Conservation (phyloP, 495 filamentous ascomycete species). For the Cladorrhinum samala region DNA sequence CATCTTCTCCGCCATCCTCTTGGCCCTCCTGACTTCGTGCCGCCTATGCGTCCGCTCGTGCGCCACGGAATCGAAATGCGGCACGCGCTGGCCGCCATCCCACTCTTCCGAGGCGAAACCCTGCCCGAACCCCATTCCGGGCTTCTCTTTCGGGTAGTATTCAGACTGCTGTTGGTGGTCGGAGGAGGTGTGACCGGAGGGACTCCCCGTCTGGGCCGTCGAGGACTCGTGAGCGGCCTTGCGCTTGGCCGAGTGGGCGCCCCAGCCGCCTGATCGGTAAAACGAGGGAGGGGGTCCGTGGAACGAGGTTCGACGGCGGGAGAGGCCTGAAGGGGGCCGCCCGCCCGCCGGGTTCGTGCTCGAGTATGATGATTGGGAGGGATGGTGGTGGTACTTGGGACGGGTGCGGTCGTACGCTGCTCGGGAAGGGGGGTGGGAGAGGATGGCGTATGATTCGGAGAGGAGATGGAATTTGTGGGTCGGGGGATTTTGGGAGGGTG, state of each 20-base stretch:
- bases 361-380: slow-evolving; percentile 49
- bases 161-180: not conserved
- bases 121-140: slow-evolving; percentile 44
- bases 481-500: slow-evolving; percentile 64
- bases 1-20: slow-evolving; percentile 12
- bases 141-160: not conserved
- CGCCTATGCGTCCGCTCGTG: slow-evolving; percentile 52
- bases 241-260: slow-evolving; percentile 45
- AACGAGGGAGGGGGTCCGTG: slow-evolving; percentile 86
- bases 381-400: slow-evolving; percentile 14
- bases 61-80: slow-evolving; percentile 60
- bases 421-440: slow-evolving; percentile 65
- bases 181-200: not conserved
- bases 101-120: slow-evolving; percentile 21
- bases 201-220: slow-evolving; percentile 14
- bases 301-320: slow-evolving; percentile 65
- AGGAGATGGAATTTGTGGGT: slow-evolving; percentile 75
- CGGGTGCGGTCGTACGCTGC: slow-evolving; percentile 64
- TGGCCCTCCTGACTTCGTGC: slow-evolving; percentile 33
- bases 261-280: slow-evolving; percentile 72
- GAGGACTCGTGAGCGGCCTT: slow-evolving; percentile 37
- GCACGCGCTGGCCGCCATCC: slow-evolving; percentile 42
- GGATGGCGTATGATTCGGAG: slow-evolving; percentile 76
- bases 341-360: slow-evolving; percentile 56
- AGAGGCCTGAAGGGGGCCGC: slow-evolving; percentile 72